A percentile compares a stretch with the other conserved stretches of the same genome.
These are phyloP conservation scores for Drechslera avenae DNA, from an alignment of 2,329 filamentous ascomycete genomes.

Conservation along the genomic window DNA sequence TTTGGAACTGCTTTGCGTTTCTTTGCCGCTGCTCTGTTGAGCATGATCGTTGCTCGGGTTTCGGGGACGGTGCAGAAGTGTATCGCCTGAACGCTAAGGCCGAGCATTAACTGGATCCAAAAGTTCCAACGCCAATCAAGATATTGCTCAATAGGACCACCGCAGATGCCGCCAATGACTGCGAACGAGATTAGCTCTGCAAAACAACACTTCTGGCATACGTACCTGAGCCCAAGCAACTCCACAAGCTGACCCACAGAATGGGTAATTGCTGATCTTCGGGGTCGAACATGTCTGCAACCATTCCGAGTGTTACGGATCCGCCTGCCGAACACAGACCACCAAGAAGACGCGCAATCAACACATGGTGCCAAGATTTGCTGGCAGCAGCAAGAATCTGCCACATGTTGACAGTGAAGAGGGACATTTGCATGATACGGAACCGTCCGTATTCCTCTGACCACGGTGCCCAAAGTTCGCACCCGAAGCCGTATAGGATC, in stretches of 20 bases:
- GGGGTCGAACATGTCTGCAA: constrained; percentile 65
- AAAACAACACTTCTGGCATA: no score
- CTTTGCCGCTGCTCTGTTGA: constrained; percentile 78
- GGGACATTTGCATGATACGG: constrained; percentile 72
- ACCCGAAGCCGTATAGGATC: constrained; percentile 80
- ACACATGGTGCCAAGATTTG: constrained; percentile 64
- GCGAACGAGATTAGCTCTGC: constrained; percentile 58
- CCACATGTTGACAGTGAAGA: constrained; percentile 75
- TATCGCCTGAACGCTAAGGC: constrained; percentile 68
- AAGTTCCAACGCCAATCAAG: constrained; percentile 77
- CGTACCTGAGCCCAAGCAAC: constrained; percentile 68
- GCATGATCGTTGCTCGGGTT: constrained; percentile 74
- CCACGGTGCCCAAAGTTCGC: constrained; percentile 82
- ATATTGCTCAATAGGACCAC: constrained; percentile 71
- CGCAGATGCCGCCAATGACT: constrained; percentile 78
- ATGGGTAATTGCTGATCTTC: constrained; percentile 73
- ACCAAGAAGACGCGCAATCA: constrained; percentile 60
- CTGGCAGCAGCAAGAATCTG: constrained; percentile 66
- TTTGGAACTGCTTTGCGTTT: constrained; percentile 60
- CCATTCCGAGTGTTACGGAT: constrained; percentile 67
- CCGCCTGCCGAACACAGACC: constrained; percentile 62
- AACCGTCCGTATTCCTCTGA: constrained; percentile 80
- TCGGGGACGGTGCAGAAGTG: constrained; percentile 75
- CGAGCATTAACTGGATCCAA: constrained; percentile 84
- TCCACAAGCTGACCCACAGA: constrained; percentile 58